These are phyloP conservation scores for Strigomonas galati DNA, from an alignment of 208 protist genomes.

Conservation along the genomic window DNA sequence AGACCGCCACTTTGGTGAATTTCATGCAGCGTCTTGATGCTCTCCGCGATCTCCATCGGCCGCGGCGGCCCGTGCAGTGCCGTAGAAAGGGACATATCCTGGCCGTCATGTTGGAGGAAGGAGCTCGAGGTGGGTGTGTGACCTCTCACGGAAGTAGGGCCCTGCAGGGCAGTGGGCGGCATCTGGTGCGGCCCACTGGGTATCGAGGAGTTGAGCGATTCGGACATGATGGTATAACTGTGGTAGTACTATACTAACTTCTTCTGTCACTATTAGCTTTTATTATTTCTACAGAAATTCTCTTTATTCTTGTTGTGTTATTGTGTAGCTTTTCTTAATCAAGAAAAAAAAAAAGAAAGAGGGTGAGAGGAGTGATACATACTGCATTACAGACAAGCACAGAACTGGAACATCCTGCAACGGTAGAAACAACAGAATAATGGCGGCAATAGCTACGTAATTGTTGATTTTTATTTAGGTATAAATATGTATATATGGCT, in stretches of 20 bases:
- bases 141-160: too few relatives aligned
- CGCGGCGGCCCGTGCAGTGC: conserved; percentile 7
- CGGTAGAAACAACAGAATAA: not conserved
- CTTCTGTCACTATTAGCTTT: too few relatives aligned
- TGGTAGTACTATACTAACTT: too few relatives aligned
- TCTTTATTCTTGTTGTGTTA: conserved; percentile 3
- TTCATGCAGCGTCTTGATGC: conserved; percentile 63
- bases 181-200: too few relatives aligned
- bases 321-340: not conserved
- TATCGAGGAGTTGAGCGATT: too few relatives aligned
- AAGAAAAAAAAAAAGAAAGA: conserved; percentile 15
- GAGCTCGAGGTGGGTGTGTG: too few relatives aligned
- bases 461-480: conserved; percentile 3
- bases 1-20: conserved; percentile 63
- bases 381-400: not conserved
- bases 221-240: too few relatives aligned
- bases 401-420: not conserved
- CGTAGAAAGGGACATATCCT: too few relatives aligned
- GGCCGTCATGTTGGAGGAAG: too few relatives aligned
- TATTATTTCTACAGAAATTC: not conserved
- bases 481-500: not conserved
- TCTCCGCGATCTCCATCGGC: conserved; percentile 55
- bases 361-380: conserved; percentile 5
- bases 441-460: too few relatives aligned
- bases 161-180: too few relatives aligned